Percentiles rank a stretch among this genome's conserved stretches.
Conservation (phyloP, 805 yeast genomes). For the Diddensiella transvaalensis region DNA sequence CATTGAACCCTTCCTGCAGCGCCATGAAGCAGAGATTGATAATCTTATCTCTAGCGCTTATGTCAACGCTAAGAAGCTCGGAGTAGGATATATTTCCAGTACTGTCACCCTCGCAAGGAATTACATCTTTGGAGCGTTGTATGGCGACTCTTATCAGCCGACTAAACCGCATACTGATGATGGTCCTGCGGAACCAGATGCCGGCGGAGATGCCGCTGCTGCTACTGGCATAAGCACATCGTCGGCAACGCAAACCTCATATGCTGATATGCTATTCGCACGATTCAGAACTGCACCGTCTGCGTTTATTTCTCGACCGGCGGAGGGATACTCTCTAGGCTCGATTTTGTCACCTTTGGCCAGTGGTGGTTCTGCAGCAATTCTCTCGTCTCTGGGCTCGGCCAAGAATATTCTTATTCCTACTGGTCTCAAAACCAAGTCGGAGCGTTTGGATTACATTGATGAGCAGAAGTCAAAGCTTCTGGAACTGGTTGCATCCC, state of each 20-base stretch:
- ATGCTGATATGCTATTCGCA: constrained; percentile 26
- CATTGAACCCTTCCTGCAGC: constrained; percentile 38
- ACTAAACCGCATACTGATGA: neutral
- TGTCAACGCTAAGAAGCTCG: constrained; percentile 17
- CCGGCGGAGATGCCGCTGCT: constrained; percentile 1
- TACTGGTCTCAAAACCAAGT: constrained; percentile 15
- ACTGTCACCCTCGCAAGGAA: constrained; percentile 10
- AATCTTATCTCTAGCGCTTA: constrained; percentile 21
- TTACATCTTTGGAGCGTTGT: constrained; percentile 7
- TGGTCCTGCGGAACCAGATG: constrained; percentile 6
- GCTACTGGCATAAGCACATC: neutral
- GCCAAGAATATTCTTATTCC: constrained; percentile 15
- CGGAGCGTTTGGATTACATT: constrained; percentile 18
- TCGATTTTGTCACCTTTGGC: neutral
- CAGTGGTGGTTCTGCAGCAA: constrained; percentile 2
- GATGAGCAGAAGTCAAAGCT: constrained; percentile 21
- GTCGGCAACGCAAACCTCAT: constrained; percentile 8
- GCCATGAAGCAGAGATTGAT: constrained; percentile 38
- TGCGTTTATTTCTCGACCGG: neutral
- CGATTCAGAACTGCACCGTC: constrained; percentile 23
- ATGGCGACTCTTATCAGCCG: constrained; percentile 17
- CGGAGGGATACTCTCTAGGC: neutral
- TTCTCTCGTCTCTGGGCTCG: constrained; percentile 2
- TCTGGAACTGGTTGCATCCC: constrained; percentile 17
- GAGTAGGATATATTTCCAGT: constrained; percentile 18